Conservation (phyloP, 768 basidiomycete genomes). For the Mycena haematopus region DNA sequence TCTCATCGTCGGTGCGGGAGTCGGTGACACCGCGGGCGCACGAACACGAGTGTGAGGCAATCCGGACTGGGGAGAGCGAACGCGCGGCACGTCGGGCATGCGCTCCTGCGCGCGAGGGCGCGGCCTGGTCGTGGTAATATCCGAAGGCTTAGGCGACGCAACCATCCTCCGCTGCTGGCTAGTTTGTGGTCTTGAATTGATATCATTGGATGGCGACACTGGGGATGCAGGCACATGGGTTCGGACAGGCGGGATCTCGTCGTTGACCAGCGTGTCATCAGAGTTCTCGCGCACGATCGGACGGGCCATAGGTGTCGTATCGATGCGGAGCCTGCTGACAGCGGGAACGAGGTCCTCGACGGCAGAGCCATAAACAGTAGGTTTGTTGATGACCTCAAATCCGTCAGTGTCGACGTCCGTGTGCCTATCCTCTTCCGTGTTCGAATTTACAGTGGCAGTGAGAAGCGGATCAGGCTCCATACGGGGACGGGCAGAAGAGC, state of each 20-base stretch:
- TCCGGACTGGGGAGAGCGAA: conserved; percentile 1
- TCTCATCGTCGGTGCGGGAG: not conserved
- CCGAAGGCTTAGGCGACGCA: conserved; percentile 6
- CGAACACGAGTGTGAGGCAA: conserved; percentile 2
- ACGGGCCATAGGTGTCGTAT: not conserved
- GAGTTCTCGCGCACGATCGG: conserved; percentile 11
- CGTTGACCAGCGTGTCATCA: conserved; percentile 19
- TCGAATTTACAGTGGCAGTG: not conserved
- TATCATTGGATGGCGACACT: not conserved
- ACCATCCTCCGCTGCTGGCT: conserved; percentile 1
- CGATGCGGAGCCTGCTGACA: conserved; percentile 2
- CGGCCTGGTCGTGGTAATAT: conserved; percentile 5
- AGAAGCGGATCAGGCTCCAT: not conserved
- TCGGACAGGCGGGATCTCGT: not conserved
- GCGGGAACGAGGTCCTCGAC: conserved; percentile 10
- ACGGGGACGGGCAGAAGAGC: not conserved
- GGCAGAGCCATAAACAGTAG: conserved; percentile 22
- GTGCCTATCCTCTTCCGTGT: not conserved
- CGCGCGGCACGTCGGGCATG: not conserved
- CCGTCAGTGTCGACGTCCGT: conserved; percentile 9
- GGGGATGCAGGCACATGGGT: not conserved
- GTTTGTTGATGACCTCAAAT: conserved; percentile 17
- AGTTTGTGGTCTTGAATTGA: not conserved
- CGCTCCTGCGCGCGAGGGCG: not conserved
- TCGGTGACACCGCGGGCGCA: conserved; percentile 4